Percentiles rank a stretch among this genome's conserved stretches.
Conservation (phyloP, 805 yeast genomes). For the Saccharomycopsis amapae region DNA sequence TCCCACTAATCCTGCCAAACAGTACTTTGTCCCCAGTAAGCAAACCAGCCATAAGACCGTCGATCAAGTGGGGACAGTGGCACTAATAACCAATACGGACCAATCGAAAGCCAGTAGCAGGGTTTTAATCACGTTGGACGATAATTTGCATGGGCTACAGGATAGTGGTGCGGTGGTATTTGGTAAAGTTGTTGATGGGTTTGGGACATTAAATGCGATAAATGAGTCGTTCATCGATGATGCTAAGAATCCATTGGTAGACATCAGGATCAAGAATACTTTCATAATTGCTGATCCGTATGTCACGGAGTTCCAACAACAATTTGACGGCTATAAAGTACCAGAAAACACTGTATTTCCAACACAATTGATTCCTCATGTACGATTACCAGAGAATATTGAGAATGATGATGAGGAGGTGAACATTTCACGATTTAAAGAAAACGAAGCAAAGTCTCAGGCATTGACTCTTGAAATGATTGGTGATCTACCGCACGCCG, state of each 20-base stretch:
- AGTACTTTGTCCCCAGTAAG: too few relatives aligned
- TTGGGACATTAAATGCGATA: conserved; percentile 38
- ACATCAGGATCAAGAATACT: conserved; percentile 45
- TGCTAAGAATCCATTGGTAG: conserved; percentile 36
- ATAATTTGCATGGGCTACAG: conserved; percentile 25
- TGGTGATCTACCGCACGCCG: conserved; percentile 56
- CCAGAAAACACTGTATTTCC: conserved; percentile 33
- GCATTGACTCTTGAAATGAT: conserved; percentile 57
- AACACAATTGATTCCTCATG: conserved; percentile 29
- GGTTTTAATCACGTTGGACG: conserved; percentile 33
- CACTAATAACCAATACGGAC: conserved; percentile 23
- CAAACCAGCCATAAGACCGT: too few relatives aligned
- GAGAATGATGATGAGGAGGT: not conserved
- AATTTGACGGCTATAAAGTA: conserved; percentile 22
- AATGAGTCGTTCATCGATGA: conserved; percentile 36
- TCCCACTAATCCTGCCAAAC: not conserved
- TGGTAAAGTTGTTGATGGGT: conserved; percentile 49
- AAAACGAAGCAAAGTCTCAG: conserved; percentile 39
- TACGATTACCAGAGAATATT: conserved; percentile 23
- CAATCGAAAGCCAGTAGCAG: conserved; percentile 29
- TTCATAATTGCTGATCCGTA: conserved; percentile 49
- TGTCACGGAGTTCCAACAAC: conserved; percentile 30
- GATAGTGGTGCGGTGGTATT: conserved; percentile 32
- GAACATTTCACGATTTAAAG: conserved; percentile 15
- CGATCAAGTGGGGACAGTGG: conserved; percentile 30